Evolutionary conservation across 352 stramenopile genomes (phyloP), one percentile per base, ranked within the genome.

Genomic region (Phytopythium vexans): DNA sequence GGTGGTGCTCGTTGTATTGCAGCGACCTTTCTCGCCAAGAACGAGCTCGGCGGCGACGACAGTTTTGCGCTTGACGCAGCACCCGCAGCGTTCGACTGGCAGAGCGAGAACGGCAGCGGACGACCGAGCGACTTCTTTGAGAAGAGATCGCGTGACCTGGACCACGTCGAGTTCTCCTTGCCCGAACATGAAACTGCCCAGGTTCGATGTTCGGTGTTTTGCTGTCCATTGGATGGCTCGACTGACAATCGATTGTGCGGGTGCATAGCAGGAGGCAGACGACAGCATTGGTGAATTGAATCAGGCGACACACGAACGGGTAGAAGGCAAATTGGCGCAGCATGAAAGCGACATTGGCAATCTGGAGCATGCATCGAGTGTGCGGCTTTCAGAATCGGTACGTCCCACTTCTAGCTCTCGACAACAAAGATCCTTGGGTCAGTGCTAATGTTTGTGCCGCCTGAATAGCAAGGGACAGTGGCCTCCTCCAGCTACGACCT

Each of bases 41-140:
- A 81, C 41, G 70, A 82, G 41, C 45, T 82, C 14, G 58, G 63
- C 8, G 69, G 66, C 49, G 58, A 75, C 40, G 69, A 80, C 43
- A 80, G 66, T 39, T 82, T 85, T 46, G 62, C 69, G 16, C 43
- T 68, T n/a, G 66, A 77, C 37, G 33, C 65, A 12, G 66, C n/a
- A 3, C 21, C 49, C 1, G 42, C 66, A n/a, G 66, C 15, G 2
- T 41, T 54, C 0, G 38, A 48, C 38, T 82, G 64, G 64, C 66
- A 75, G 21, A 54, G 49, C 1, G 52, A 62, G 41, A 65, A 76
- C 42, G 53, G 55, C 8, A 70, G 54, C 41, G 58, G 72, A 1
- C 66, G 81, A 0, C 70, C 74, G 21, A 91, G 81, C 42, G 76
- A 86, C 45, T 89, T 89, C 33, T 92, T 92, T 33, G 67, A 89